These are phyloP conservation scores for Vickermania ingenoplastis DNA, from an alignment of 208 protist species.

Conservation along the genomic window DNA sequence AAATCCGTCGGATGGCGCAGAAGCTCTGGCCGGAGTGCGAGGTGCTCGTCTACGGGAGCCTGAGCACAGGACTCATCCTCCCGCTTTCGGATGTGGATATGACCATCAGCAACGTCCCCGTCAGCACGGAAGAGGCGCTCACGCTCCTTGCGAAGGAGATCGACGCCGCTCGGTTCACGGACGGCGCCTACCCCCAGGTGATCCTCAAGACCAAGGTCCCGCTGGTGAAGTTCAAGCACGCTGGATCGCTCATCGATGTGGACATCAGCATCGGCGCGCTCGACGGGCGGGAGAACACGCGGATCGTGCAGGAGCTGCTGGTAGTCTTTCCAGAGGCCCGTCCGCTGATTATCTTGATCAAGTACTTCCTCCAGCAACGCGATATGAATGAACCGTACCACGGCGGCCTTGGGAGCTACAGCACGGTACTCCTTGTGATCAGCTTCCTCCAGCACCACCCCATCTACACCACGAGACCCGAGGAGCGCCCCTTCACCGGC, in stretches of 20 bases:
- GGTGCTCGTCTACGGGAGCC: conserved; percentile 78
- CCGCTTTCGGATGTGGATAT: conserved; percentile 82
- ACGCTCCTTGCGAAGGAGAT: conserved; percentile 50
- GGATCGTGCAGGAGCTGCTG: conserved; percentile 57
- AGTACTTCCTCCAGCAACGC: conserved; percentile 89
- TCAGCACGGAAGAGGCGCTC: conserved; percentile 50
- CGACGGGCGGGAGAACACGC: conserved; percentile 69
- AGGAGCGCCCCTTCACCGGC: conserved; percentile 48
- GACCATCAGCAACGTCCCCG: conserved; percentile 53
- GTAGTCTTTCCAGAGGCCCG: conserved; percentile 60
- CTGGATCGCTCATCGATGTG: conserved; percentile 61
- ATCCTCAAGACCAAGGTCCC: conserved; percentile 91
- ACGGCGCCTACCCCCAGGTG: conserved; percentile 67
- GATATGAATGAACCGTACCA: conserved; percentile 90
- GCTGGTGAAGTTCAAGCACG: conserved; percentile 86
- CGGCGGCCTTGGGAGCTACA: conserved; percentile 89
- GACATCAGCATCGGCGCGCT: conserved; percentile 87
- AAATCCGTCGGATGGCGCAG: conserved; percentile 37
- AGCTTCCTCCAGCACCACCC: conserved; percentile 88
- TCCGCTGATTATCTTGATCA: conserved; percentile 78
- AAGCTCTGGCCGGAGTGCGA: conserved; percentile 71
- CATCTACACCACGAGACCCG: conserved; percentile 41
- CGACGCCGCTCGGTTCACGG: conserved; percentile 38
- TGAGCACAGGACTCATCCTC: conserved; percentile 78
- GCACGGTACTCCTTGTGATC: conserved; percentile 81